Base-by-base conservation (phyloP, 176 grass and related monocot species). In the Raddia distichophylla region DNA sequence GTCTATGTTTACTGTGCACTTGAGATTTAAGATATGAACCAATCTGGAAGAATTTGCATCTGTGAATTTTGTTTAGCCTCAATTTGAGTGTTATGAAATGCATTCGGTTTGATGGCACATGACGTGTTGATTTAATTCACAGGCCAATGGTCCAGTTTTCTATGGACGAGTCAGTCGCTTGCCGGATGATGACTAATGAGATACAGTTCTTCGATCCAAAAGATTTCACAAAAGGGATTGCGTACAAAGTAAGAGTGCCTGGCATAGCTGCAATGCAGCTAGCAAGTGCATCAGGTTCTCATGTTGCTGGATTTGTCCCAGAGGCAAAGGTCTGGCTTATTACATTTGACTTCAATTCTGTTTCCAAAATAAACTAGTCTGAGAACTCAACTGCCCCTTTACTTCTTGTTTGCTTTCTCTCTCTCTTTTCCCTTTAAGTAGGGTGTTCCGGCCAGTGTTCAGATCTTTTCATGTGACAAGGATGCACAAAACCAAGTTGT, bases 81-180 rank as follows among this genome's bases (percentile, higher is more conserved):
- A 34, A 47, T 64, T 85, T 75, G 34, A 63, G 17, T 34, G 42
- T 10, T 22, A 73, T 78, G 62, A 63, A 37, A 47, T 43, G 10
- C 62, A 50, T 76, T 64, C 19, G 45, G 15, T 76, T 77, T 84
- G 68, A 42, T 76, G 51, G 59, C 66, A 63, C 20, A 80, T 97
- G 70, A 34, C 44, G 49, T 87, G 46, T 69, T 91, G 77, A 67
- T 89, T 80, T 59, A 82, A 81, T 83, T 78, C 43, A 68, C 75
- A 98, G 95, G 95, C 92, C 95, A 72, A 87, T 94, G 74, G 62
- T 95, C 88, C 87, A 91, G 63, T 98, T 98, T 82, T 91, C 88
- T 14, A 91, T 79, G 59, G 92, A 98, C 74, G 95, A 93, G 86
- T 94, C 88, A 62, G 87, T 94, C 33, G 95, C 86, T 65, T 98